phyloP scores from a whole-genome alignment of 2,329 filamentous ascomycete species.

The Cercospora zeae-maydis region DNA sequence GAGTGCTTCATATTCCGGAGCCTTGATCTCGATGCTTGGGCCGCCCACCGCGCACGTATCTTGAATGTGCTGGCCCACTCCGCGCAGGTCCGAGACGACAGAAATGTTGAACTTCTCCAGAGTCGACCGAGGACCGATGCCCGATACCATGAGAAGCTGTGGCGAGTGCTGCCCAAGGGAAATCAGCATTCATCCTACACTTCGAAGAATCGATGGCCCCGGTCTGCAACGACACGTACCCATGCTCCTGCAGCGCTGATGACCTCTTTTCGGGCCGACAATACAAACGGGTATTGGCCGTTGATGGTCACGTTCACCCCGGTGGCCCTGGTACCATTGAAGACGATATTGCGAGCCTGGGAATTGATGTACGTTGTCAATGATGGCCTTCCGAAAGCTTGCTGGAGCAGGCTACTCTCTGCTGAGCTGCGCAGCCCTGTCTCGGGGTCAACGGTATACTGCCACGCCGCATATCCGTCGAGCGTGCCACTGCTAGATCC shows the following conservation, averaged over 20 bases:
- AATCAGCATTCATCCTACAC: neutral
- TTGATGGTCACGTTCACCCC: slow-evolving; percentile 31
- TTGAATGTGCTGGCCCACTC: slow-evolving; percentile 52
- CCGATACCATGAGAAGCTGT: slow-evolving; percentile 35
- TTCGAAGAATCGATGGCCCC: neutral
- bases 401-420: slow-evolving; percentile 28
- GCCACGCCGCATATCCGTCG: slow-evolving; percentile 23
- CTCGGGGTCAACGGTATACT: slow-evolving; percentile 34
- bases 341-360: slow-evolving; percentile 36
- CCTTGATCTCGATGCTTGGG: slow-evolving; percentile 13
- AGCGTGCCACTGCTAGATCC: slow-evolving; percentile 31
- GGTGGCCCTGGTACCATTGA: slow-evolving; percentile 25
- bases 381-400: slow-evolving; percentile 19
- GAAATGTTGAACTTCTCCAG: slow-evolving; percentile 45
- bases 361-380: slow-evolving; percentile 35
- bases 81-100: slow-evolving; percentile 46
- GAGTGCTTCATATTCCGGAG: slow-evolving; percentile 13
- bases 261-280: slow-evolving; percentile 35
- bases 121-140: slow-evolving; percentile 35
- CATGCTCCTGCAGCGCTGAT: slow-evolving; percentile 33
- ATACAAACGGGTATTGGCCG: slow-evolving; percentile 22
- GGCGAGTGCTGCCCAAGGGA: slow-evolving; percentile 26
- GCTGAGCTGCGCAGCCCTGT: slow-evolving; percentile 29
- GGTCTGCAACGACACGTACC: neutral
- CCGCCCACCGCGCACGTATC: slow-evolving; percentile 38